Evolutionary conservation across 345 rosid species (phyloP).

Genomic region (rapeseed (Brassica napus)): Da-Ae NC_063451.1:20791001-20791500

Average conservation of each 20-base stretch:
- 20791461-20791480: conserved; percentile 71
- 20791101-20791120: conserved; percentile 63
- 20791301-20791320: conserved; percentile 74
- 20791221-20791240: conserved; percentile 87
- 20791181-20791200: conserved; percentile 61
- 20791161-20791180: conserved; percentile 85
- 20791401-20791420: conserved; percentile 88
- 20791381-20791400: conserved; percentile 79
- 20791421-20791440: conserved; percentile 60
- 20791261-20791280: conserved; percentile 88
- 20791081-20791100: conserved; percentile 68
- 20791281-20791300: conserved; percentile 84
- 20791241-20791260: conserved; percentile 77
- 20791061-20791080: conserved; percentile 91
- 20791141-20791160: conserved; percentile 89
- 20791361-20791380: conserved; percentile 90
- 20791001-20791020: conserved; percentile 51
- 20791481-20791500: conserved; percentile 59
- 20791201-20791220: conserved; percentile 69
- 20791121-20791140: conserved; percentile 62
- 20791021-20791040: conserved; percentile 78
- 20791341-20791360: conserved; percentile 92
- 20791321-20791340: conserved; percentile 82
- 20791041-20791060: conserved; percentile 93
- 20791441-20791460: conserved; percentile 50